Evolutionary conservation across 164 flowering plant species (phyloP).

Genomic region (Vitis labrusca): DNA sequence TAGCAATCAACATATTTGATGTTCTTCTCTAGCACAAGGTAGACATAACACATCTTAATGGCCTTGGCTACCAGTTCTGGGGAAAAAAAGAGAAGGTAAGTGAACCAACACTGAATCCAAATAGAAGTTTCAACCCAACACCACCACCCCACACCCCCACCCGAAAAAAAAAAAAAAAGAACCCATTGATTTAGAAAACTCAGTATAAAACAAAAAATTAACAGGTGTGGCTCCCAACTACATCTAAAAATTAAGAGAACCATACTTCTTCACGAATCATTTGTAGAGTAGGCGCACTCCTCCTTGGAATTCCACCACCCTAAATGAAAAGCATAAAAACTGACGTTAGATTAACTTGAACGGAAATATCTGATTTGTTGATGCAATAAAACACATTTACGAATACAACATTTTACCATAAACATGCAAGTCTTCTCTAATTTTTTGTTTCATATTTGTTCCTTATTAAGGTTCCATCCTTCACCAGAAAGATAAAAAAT

Average conservation of each 20-base stretch:
- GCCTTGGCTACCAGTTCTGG: background rate
- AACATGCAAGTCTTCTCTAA: no score
- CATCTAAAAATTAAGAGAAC: conserved; percentile 12
- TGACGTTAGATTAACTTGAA: background rate
- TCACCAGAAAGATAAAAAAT: no score
- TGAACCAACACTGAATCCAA: background rate
- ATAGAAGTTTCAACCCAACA: background rate
- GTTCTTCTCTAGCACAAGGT: background rate
- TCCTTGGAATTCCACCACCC: conserved; percentile 93
- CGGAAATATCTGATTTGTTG: no score
- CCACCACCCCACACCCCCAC: no score
- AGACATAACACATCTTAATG: background rate
- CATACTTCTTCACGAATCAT: conserved; percentile 91
- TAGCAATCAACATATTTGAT: background rate
- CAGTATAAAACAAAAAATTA: background rate
- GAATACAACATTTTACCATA: no score
- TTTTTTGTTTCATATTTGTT: no score
- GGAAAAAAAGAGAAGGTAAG: background rate
- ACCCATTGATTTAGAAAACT: no score
- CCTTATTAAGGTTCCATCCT: no score
- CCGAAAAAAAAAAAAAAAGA: no score
- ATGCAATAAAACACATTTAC: no score
- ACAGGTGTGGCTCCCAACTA: background rate
- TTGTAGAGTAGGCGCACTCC: conserved; percentile 84
- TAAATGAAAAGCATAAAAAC: conserved; percentile 15